Evolutionary conservation across 441 rosid genomes (phyloP).

Genomic region (Hura crepitans): DNA sequence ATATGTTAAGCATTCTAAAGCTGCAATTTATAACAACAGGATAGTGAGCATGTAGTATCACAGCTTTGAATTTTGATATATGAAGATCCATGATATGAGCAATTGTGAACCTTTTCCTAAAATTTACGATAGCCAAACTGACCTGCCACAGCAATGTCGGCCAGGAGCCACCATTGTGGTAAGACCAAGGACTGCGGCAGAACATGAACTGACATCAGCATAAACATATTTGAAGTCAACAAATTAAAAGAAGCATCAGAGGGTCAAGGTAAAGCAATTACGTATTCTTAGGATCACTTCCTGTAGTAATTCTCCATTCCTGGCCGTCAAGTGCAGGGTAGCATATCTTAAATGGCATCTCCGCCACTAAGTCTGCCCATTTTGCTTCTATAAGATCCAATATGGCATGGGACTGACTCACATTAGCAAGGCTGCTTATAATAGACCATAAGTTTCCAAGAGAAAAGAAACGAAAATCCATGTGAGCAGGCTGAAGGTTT

Average conservation of each 20-base stretch:
- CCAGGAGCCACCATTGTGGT: constrained; percentile 31
- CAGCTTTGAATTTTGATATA: too few species aligned
- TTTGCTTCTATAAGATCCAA: constrained; percentile 44
- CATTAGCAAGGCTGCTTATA: constrained; percentile 38
- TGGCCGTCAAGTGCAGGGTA: constrained; percentile 42
- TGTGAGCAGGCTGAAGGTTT: constrained; percentile 46
- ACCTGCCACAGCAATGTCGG: constrained; percentile 28
- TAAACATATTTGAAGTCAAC: neutral
- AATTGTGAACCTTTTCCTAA: neutral
- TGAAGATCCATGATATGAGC: neutral
- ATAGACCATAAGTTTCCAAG: constrained; percentile 44
- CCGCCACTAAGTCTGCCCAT: constrained; percentile 37
- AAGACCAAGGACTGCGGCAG: constrained; percentile 29
- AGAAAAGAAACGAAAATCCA: constrained; percentile 47
- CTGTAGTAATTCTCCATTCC: constrained; percentile 43
- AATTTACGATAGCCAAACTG: constrained; percentile 10
- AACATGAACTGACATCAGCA: neutral
- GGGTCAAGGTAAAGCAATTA: constrained; percentile 17
- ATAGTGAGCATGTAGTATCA: neutral
- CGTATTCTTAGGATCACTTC: constrained; percentile 46
- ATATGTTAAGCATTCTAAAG: neutral
- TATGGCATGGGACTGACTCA: constrained; percentile 38
- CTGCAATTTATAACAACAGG: neutral
- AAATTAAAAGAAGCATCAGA: neutral
- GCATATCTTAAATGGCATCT: constrained; percentile 41